Evolutionary conservation across 164 flowering plant species (phyloP), one percentile per base, ranked within the genome.

Genomic region (Magnolia officinalis): DNA sequence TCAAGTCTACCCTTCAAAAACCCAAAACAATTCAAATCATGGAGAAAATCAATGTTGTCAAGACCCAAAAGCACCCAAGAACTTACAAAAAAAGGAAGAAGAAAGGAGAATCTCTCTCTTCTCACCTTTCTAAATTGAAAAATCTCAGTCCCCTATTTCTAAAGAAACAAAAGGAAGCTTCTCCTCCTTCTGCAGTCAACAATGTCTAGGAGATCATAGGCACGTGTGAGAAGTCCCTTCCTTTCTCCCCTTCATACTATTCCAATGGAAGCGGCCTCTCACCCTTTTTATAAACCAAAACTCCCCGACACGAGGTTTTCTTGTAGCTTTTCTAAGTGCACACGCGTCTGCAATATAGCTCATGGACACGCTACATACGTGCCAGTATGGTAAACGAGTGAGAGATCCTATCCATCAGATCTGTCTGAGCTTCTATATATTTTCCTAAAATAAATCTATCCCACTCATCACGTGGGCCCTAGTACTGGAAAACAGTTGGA

Each of bases 41-140:
- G 18, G 61, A 16, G 13, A 55, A 55, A 11, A 55, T 16, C 61
- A 16, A 55, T 16, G 20, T 31, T 6, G 18, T 26, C 31, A 11
- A 67, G 50, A 11, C 18, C 49, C 49, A 14, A 67, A 67, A 4
- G 71, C 31, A 65, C 23, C 18, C 31, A 8, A 59, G 67, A 61
- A 29, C 66, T 26, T 31, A 50, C 59, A 73, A 50, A 37, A 58
- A 66, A 31, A 61, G 23, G 59, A 59, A 50, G 55, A 0, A 7
- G 29, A 23, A 13, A 55, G 16, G 68, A 65, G 13, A 37, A 5
- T 55, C 61, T 13, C 24, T 70, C 18, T 55, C 61, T 13, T 70
- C 72, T 70, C 72, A 70, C 72, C 72, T 70, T 45, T 19, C 6
- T 14, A 50, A 19, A 45, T 20, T 70, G 52, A 70, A n/a, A 37